Evolutionary conservation across 331 rosid species (phyloP), one percentile per base, ranked within the genome.

Genomic region (Prunus yedoensis): DNA sequence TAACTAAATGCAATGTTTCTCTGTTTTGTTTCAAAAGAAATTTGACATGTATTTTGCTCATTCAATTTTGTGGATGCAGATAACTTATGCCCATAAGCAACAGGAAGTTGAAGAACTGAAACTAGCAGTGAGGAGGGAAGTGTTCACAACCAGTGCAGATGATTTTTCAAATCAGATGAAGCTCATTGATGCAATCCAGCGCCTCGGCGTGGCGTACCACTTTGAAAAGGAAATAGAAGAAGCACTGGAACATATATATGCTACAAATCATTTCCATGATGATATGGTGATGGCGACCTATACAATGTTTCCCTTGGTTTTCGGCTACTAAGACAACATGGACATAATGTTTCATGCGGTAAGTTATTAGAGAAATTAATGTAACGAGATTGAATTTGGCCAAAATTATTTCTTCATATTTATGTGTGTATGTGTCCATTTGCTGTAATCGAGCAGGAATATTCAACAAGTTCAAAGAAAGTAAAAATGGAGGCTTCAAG

Each of bases 171-270:
- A 12, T 21, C 38, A 60, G 4, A 9, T 77, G 27, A 69, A 50
- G 10, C 21, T 77, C 35, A 51, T 70, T 5, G 71, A 77, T 51
- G 60, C 21, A 5, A 38, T 74, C n/a, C 71, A 74, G 20, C 64
- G 49, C 7, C 49, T 77, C 4, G 69, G 74, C 6, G 30, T 76
- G n/a, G 30, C 69, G 0, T 68, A 68, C 49, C 81, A 77, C 50
- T 77, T 69, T 61, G 81, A 77, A 23, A 62, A 6, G 15, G 71
- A 61, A 14, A 74, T 74, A n/a, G n/a, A n/a, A n/a, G n/a, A n/a
- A n/a, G n/a, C n/a, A n/a, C n/a, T n/a, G n/a, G n/a, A n/a, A n/a
- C 45, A 70, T 2, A 10, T 59, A 5, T 16, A 77, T 45, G 58
- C 21, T 10, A 30, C 10, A 14, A 12, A n/a, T 11, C 70, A 23